Percentiles rank a stretch among this genome's conserved stretches.
Evolutionary conservation across 1,284 basidiomycete genomes (phyloP).

Genomic region (Porodaedalea pini): DNA sequence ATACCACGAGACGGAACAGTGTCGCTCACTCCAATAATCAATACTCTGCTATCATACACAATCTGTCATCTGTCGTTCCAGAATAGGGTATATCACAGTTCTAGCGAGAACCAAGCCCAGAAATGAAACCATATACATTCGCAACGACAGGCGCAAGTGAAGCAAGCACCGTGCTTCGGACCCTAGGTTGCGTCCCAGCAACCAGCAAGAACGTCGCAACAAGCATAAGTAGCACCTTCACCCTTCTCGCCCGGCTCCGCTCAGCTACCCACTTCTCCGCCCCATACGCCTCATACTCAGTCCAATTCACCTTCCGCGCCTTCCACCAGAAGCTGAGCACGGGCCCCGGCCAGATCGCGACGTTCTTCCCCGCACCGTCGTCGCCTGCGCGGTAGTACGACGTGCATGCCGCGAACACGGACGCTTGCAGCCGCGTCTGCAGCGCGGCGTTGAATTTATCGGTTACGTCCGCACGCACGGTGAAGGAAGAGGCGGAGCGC

Average conservation of each 20-base stretch:
- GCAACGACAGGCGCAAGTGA: neutral
- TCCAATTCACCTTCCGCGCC: conserved; percentile 28
- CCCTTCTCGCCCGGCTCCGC: conserved; percentile 1
- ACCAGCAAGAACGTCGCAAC: neutral
- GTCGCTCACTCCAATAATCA: no score
- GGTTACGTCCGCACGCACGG: conserved; percentile 26
- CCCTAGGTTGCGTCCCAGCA: neutral
- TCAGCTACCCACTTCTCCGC: conserved; percentile 28
- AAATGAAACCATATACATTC: neutral
- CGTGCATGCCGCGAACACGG: conserved; percentile 28
- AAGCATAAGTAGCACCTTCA: neutral
- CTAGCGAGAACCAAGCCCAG: neutral
- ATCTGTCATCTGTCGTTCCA: no score
- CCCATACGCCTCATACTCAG: conserved; percentile 27
- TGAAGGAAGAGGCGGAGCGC: conserved; percentile 27
- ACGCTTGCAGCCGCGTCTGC: conserved; percentile 24
- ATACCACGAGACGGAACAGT: no score
- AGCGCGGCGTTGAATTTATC: conserved; percentile 30
- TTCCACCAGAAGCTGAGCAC: conserved; percentile 32
- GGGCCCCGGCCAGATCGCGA: conserved; percentile 30
- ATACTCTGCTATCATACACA: no score
- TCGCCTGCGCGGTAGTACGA: conserved; percentile 28
- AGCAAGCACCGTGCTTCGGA: neutral
- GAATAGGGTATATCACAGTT: no score
- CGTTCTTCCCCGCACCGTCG: conserved; percentile 26